Percentiles rank a stretch among this genome's conserved stretches.
These are phyloP conservation scores for Fusarium anguioides DNA, from an alignment of 2,329 filamentous ascomycete genomes.

Conservation along the genomic window DNA sequence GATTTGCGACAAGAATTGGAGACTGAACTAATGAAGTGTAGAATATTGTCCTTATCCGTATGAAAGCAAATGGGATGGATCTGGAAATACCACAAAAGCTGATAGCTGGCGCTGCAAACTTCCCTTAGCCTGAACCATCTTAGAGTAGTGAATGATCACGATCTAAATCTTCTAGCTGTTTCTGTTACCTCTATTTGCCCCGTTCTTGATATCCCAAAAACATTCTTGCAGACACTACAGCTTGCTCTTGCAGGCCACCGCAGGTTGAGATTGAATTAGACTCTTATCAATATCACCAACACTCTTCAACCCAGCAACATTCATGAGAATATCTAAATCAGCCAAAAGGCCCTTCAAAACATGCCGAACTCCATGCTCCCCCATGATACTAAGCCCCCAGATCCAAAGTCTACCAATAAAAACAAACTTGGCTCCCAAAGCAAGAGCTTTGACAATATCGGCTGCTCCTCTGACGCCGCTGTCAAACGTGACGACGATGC, in stretches of 20 bases:
- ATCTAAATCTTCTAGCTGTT: no score
- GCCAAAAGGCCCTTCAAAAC: conserved; percentile 13
- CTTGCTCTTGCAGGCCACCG: neutral
- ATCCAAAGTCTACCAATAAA: conserved; percentile 19
- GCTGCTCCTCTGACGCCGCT: conserved; percentile 23
- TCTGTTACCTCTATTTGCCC: no score
- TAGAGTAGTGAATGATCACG: no score
- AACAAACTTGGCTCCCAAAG: conserved; percentile 26
- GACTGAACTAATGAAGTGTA: neutral
- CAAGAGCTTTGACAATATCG: conserved; percentile 25
- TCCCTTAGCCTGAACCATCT: neutral
- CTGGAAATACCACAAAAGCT: neutral
- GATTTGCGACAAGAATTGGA: rapidly evolving
- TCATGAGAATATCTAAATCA: conserved; percentile 12
- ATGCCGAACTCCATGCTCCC: conserved; percentile 20
- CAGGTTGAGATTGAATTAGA: neutral
- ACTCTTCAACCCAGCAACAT: conserved; percentile 1
- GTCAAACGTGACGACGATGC: conserved; percentile 16
- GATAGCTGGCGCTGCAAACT: neutral
- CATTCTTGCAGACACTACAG: neutral
- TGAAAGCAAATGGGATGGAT: conserved; percentile 12
- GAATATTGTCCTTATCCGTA: conserved; percentile 14
- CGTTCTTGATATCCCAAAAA: no score
- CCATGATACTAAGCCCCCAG: conserved; percentile 20
- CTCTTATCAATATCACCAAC: conserved; percentile 6